Evolutionary conservation across 2,329 filamentous ascomycete species (phyloP), one percentile per base, ranked within the genome.

Genomic region (Sarocladium strictum): DNA sequence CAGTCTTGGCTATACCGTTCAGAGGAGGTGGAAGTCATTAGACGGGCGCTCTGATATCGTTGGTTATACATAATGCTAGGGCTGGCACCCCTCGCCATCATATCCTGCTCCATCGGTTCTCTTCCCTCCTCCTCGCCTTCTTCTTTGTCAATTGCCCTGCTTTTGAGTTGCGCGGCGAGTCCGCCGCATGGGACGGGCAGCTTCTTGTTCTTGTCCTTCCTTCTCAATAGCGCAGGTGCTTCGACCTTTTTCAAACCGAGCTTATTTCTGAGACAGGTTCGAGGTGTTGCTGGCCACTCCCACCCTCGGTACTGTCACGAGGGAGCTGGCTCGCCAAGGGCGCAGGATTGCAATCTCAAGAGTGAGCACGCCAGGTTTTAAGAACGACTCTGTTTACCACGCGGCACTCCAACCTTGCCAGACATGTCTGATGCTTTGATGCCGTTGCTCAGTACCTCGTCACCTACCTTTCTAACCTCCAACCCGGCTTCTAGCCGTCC

Each of bases 371-470:
- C 12, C 43, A 7, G 23, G 11, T n/a, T 29, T 17, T 47, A 27
- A 23, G 43, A 29, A 17, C 43, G 24, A 27, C 43, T 47, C 43
- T 47, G 4, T 26, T n/a, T 47, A 23, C 43, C 24, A 29, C 23
- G 24, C 43, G 24, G 43, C 43, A n/a, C 43, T 12, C 43, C n/a
- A 10, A 14, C 21, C 17, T 19, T 32, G 45, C 19, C 15, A 53
- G 50, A 53, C 50, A 53, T 53, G 50, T 53, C 50, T 52, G 15
- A 52, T 52, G 49, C n/a, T 17, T 40, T 40, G 35, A 53, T 17
- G 21, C 11, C 24, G 50, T 26, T 53, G 23, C 17, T 27, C 33
- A 40, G 14, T 53, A 40, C 33, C 35, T 53, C 35, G 23, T 23
- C 23, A 27, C 50, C 23, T 19, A 5, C 3, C 17, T n/a, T 53